Conservation (phyloP, 139 green algal genomes). For the Coelastrella sp. region DNA sequence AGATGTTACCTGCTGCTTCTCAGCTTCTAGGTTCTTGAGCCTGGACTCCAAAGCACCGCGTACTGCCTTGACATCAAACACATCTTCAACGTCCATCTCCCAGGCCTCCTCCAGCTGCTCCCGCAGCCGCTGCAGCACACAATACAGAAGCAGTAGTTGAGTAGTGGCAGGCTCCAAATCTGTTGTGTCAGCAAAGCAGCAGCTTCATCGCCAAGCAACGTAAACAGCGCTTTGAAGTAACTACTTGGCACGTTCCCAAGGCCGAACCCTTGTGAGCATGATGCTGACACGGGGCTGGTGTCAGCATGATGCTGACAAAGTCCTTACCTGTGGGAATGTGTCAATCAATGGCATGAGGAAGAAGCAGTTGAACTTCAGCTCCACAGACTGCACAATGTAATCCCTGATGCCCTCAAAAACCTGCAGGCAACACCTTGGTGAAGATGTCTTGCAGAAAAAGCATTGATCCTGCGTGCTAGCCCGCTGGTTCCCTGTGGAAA, state of each 20-base stretch:
- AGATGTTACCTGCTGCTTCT: constrained; percentile 55
- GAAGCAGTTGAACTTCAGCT: constrained; percentile 97
- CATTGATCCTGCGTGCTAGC: too few species aligned
- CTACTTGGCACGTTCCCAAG: too few species aligned
- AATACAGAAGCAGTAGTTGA: neutral
- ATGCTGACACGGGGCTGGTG: neutral
- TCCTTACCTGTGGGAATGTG: constrained; percentile 76
- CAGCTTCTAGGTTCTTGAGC: constrained; percentile 66
- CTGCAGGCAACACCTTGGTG: constrained; percentile 41
- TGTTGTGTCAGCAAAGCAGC: too few species aligned
- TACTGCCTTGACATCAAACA: constrained; percentile 91
- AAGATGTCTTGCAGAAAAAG: too few species aligned
- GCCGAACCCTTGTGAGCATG: too few species aligned
- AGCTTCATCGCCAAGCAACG: too few species aligned
- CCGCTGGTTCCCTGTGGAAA: too few species aligned
- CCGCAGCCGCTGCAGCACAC: constrained; percentile 67
- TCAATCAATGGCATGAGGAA: constrained; percentile 98
- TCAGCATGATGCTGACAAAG: neutral
- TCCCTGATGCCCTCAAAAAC: constrained; percentile 91
- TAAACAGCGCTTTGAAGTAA: too few species aligned
- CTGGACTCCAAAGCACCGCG: constrained; percentile 75
- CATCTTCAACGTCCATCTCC: constrained; percentile 73
- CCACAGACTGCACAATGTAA: constrained; percentile 83
- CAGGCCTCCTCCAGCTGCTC: constrained; percentile 91
- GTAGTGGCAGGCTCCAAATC: too few species aligned